phyloP scores from a whole-genome alignment of 2,329 filamentous ascomycete genomes.

The Alternaria consortialis region DNA sequence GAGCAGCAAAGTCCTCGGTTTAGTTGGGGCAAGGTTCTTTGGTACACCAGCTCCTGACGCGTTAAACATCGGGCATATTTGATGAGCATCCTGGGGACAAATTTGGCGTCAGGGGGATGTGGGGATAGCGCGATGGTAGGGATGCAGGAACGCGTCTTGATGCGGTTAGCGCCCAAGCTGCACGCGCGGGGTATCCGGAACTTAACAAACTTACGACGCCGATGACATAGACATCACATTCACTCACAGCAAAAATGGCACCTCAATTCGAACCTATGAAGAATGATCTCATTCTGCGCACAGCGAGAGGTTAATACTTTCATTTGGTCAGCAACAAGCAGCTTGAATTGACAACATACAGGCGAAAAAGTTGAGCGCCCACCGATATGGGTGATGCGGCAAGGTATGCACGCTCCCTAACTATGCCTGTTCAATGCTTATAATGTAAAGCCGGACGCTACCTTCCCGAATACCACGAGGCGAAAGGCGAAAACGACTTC shows the following conservation, averaged over 20 bases:
- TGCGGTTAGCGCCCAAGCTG: slow-evolving; percentile 24
- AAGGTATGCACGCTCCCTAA: slow-evolving; percentile 67
- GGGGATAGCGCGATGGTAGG: slow-evolving; percentile 4
- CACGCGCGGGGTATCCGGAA: slow-evolving; percentile 38
- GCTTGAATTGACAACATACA: slow-evolving; percentile 52
- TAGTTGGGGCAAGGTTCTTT: not conserved
- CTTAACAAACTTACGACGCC: slow-evolving; percentile 16
- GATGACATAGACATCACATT: slow-evolving; percentile 20
- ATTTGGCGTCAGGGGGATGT: slow-evolving; percentile 5
- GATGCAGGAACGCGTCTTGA: slow-evolving; percentile 32
- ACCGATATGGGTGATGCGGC: slow-evolving; percentile 99
- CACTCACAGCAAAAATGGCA: slow-evolving; percentile 62
- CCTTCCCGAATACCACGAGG: slow-evolving; percentile 96
- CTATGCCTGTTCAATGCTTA: slow-evolving; percentile 21
- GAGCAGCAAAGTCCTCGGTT: slow-evolving; percentile 1
- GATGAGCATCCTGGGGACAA: slow-evolving; percentile 28
- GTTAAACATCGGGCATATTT: slow-evolving; percentile 15
- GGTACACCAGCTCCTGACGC: slow-evolving; percentile 6
- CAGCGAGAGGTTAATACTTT: slow-evolving; percentile 78
- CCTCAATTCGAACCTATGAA: slow-evolving; percentile 82
- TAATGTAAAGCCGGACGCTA: slow-evolving; percentile 81
- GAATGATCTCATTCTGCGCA: slow-evolving; percentile 91
- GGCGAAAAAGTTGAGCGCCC: slow-evolving; percentile 91
- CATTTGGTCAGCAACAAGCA: not conserved
- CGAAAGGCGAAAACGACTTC: slow-evolving; percentile 90